Evolutionary conservation across 768 basidiomycete genomes (phyloP).

Genomic region (Mycena metata): DNA sequence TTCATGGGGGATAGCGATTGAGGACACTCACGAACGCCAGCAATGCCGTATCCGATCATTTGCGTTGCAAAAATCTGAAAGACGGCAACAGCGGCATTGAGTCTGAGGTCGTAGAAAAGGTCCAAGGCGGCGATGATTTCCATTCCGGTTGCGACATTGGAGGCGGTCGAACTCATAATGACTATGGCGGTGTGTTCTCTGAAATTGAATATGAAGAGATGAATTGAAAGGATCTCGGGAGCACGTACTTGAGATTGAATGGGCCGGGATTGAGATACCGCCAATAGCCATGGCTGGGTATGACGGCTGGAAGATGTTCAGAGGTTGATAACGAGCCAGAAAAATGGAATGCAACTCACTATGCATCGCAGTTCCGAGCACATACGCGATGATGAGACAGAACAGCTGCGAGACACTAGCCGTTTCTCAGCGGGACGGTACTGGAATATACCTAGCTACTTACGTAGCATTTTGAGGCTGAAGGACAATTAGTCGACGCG

Average conservation of each 20-base stretch:
- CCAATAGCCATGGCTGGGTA: slow-evolving; percentile 61
- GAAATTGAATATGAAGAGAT: not conserved
- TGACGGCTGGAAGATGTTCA: slow-evolving; percentile 41
- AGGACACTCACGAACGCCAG: slow-evolving; percentile 47
- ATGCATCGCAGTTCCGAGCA: slow-evolving; percentile 64
- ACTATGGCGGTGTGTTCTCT: slow-evolving; percentile 68
- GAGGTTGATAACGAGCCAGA: not conserved
- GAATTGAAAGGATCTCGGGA: not conserved
- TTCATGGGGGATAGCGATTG: not conserved
- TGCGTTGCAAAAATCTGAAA: slow-evolving; percentile 69
- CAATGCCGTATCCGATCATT: slow-evolving; percentile 56
- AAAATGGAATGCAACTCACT: slow-evolving; percentile 41
- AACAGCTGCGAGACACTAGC: slow-evolving; percentile 68
- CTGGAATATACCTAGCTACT: too few relatives aligned
- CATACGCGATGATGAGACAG: slow-evolving; percentile 68
- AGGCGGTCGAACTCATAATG: slow-evolving; percentile 69
- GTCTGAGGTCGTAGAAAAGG: slow-evolving; percentile 63
- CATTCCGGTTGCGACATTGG: slow-evolving; percentile 64
- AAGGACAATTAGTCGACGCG: not conserved
- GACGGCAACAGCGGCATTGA: slow-evolving; percentile 65
- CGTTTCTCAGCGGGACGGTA: slow-evolving; percentile 47
- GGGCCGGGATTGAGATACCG: slow-evolving; percentile 67
- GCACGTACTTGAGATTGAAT: slow-evolving; percentile 65
- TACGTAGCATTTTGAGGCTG: slow-evolving; percentile 58
- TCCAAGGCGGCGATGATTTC: slow-evolving; percentile 69